These are phyloP conservation scores for Talaromyces pinophilus DNA, from an alignment of 2,329 filamentous ascomycete genomes.

Conservation along the genomic window DNA sequence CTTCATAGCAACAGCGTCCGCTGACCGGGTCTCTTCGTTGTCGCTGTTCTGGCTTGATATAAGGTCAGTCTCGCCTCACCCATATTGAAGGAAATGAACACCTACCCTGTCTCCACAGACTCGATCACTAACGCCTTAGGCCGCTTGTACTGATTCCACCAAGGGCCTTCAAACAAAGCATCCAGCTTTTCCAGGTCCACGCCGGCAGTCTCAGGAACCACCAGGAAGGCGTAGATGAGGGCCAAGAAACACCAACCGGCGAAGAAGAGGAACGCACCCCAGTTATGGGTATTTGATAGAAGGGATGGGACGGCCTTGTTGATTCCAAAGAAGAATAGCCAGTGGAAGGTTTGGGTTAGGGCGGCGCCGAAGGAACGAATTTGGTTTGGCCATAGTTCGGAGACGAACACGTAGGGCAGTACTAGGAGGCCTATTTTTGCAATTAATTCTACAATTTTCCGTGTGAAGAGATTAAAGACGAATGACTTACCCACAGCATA, in stretches of 20 bases:
- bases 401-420: conserved; percentile 50
- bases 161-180: conserved; percentile 15
- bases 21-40: conserved; percentile 6
- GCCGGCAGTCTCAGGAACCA: conserved; percentile 42
- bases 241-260: conserved; percentile 43
- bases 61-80: background rate
- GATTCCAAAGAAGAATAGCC: conserved; percentile 48
- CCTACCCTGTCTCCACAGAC: conserved; percentile 13
- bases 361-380: conserved; percentile 50
- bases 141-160: conserved; percentile 17
- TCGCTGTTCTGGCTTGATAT: conserved; percentile 5
- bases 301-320: conserved; percentile 39
- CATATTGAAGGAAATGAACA: background rate
- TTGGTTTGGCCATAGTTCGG: conserved; percentile 50
- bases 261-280: conserved; percentile 50
- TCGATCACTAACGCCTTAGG: conserved; percentile 2
- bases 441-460: background rate
- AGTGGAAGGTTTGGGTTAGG: conserved; percentile 44
- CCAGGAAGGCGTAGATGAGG: conserved; percentile 42
- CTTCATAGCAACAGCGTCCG: background rate
- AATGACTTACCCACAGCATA: conserved; percentile 42
- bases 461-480: background rate
- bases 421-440: conserved; percentile 36
- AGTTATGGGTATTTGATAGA: conserved; percentile 39
- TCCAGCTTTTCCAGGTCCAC: conserved; percentile 13